These are phyloP conservation scores for Dictyostelium intermedium DNA, from an alignment of 78 protist species.

Conservation along the genomic window DNA sequence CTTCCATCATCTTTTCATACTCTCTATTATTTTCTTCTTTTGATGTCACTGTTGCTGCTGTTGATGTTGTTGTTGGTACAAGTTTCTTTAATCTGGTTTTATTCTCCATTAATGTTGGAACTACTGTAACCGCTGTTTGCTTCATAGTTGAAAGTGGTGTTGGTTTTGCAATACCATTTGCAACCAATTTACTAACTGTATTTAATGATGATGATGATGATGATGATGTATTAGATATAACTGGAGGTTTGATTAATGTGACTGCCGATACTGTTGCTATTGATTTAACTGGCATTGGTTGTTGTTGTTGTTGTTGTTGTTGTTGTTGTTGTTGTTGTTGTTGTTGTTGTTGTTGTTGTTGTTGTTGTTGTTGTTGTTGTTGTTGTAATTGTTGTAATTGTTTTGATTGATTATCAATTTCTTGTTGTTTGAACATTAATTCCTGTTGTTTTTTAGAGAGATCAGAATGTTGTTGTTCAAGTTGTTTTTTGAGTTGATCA, in stretches of 20 bases:
- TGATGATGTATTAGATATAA: background rate
- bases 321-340: background rate
- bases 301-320: background rate
- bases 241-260: background rate
- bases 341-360: background rate
- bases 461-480: background rate
- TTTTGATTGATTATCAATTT: background rate
- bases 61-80: background rate
- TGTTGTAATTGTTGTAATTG: background rate
- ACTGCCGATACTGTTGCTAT: background rate
- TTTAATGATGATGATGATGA: background rate
- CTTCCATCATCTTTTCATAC: background rate
- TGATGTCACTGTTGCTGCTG: background rate
- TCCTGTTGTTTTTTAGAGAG: background rate
- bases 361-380: background rate
- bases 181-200: background rate
- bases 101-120: background rate
- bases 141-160: background rate
- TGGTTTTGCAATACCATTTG: background rate
- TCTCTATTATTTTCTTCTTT: constrained; percentile 12
- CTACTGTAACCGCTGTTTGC: background rate
- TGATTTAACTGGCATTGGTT: background rate
- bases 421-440: background rate
- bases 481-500: background rate
- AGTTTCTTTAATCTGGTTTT: background rate